Evolutionary conservation across 306 rosid genomes (phyloP).

Genomic region (Dryas octopetala): DNA sequence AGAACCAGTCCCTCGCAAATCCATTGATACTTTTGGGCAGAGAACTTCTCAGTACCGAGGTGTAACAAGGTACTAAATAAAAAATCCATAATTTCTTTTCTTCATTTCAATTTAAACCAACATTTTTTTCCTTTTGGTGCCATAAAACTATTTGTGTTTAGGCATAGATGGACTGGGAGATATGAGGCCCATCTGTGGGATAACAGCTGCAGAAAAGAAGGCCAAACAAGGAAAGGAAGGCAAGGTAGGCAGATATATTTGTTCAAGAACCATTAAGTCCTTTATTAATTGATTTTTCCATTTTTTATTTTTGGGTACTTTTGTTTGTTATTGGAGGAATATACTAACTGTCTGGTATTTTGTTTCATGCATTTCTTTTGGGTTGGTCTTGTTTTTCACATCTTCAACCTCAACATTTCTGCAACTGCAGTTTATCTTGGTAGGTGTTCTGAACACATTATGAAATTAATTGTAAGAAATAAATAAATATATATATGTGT

Average conservation of each 20-base stretch:
- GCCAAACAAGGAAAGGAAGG: conserved; percentile 99
- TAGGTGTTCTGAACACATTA: conserved; percentile 32
- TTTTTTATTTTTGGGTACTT: conserved; percentile 1
- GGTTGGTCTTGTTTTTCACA: conserved; percentile 15
- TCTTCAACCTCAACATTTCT: conserved; percentile 9
- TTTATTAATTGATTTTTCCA: neutral
- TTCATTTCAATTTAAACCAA: no score
- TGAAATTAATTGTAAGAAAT: neutral
- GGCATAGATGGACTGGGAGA: conserved; percentile 99
- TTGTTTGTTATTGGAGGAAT: conserved; percentile 8
- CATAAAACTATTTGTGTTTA: conserved; percentile 24
- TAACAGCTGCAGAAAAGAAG: conserved; percentile 98
- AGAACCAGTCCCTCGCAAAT: conserved; percentile 85
- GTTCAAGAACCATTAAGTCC: no score
- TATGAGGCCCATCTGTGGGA: conserved; percentile 99
- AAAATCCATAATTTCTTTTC: neutral
- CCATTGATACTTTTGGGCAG: conserved; percentile 94
- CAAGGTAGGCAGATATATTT: conserved; percentile 59
- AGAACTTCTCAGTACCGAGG: conserved; percentile 98
- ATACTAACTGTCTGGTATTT: conserved; percentile 23
- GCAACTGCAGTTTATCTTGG: conserved; percentile 86
- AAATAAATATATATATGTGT: neutral
- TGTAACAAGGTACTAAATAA: conserved; percentile 65
- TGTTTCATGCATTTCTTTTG: conserved; percentile 13
- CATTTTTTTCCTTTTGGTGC: neutral